These are phyloP conservation scores for Juglanconis sp. DNA, from an alignment of 2,329 filamentous ascomycete genomes.

Conservation along the genomic window DNA sequence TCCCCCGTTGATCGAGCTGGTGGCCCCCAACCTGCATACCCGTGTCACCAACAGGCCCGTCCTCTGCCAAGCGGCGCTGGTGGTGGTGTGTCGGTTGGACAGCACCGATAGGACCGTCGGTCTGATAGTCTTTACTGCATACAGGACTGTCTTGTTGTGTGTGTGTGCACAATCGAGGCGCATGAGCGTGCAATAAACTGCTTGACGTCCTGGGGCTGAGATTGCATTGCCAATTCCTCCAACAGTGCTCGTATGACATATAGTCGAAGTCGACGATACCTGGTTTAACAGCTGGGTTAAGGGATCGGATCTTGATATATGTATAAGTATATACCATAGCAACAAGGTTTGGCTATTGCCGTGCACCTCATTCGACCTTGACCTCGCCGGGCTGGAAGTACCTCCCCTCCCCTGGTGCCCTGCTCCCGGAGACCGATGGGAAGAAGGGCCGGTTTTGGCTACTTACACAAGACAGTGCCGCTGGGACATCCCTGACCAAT, in stretches of 20 bases:
- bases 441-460: constrained; percentile 11
- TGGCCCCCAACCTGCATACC: constrained; percentile 1
- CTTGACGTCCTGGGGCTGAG: constrained; percentile 9
- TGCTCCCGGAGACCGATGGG: neutral
- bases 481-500: constrained; percentile 13
- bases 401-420: neutral
- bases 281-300: constrained; percentile 2
- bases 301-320: neutral
- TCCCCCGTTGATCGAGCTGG: neutral
- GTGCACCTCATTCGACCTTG: constrained; percentile 7
- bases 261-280: neutral
- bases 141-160: neutral
- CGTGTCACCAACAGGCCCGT: constrained; percentile 1
- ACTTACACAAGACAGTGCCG: constrained; percentile 3
- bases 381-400: constrained; percentile 6
- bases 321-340: neutral
- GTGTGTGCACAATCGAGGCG: neutral
- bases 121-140: neutral
- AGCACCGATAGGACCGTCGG: neutral
- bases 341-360: constrained; percentile 12
- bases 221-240: neutral
- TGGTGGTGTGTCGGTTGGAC: neutral
- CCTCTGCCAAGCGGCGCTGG: constrained; percentile 8
- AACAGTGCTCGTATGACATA: constrained; percentile 2
- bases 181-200: constrained; percentile 13